Evolutionary conservation across 768 basidiomycete genomes (phyloP), one percentile per base, ranked within the genome.

Genomic region (Trametes meyenii): DNA sequence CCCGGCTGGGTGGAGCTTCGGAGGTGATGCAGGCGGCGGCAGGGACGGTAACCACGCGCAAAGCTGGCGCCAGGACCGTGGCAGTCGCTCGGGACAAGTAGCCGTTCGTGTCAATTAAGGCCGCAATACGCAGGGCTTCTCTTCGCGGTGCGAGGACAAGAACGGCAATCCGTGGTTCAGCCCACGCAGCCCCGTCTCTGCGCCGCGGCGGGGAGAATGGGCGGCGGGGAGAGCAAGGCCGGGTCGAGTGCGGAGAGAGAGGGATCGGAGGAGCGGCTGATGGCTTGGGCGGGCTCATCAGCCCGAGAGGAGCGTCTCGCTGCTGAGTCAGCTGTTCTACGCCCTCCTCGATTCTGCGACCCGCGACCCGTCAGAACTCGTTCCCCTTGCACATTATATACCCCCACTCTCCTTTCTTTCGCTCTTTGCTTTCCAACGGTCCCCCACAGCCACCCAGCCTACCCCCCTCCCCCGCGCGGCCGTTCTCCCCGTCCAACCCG

Each of bases 281-380:
- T 50, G 48, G 49, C 12, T 14, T 33, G 26, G 42, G 33, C 60
- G 60, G 60, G 19, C 54, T 55, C 48, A 55, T 61, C 10, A 44
- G 48, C 17, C 60, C 60, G 60, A 35, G n/a, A 11, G 19, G 54
- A 13, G 58, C 57, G 57, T 42, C 21, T 50, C n/a, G n/a, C 38
- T 51, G 57, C 57, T 58, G 57, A 58, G 57, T 58, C 57, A 58
- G 57, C 57, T 39, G 44, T 23, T 26, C 17, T 40, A 12, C 19
- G 12, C 45, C 21, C 45, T 23, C 45, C n/a, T 23, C 46, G 13
- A 19, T 23, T 24, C 38, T 52, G 36, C 51, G 36, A 19, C 35
- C 50, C 51, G 51, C 51, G n/a, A n/a, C n/a, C n/a, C n/a, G 12
- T 42, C 51, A 36, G 21, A 35, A 38, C 50, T 36, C 26, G 12